Base-by-base conservation (phyloP, 2,329 filamentous ascomycete genomes). In the Claviceps spartinae region DNA sequence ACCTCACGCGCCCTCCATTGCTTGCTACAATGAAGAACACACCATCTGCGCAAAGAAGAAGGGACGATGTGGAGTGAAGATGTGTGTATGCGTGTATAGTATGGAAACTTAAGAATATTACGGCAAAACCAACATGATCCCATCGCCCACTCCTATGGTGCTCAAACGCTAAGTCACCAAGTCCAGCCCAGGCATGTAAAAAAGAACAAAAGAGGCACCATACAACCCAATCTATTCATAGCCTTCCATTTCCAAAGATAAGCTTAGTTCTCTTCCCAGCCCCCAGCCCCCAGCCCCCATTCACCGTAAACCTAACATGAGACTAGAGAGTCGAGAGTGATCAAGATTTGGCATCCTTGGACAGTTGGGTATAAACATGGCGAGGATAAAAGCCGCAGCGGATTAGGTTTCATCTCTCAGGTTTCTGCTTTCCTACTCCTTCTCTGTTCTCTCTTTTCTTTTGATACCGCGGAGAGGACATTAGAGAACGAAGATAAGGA, bases 91-190 rank as follows among this genome's bases (percentile, higher is more conserved):
- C 30, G 9, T 34, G 30, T 11, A 11, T 34, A 11, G 30, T 9
- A 9, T 30, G 8, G 1, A 11, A 4, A 34, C 30, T 11, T 11
- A 34, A 34, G 30, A 34, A 34, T 34, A 11, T 34, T 11, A 34
- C 30, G 9, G 30, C 30, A 34, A 34, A 34, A 26, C 20, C 20
- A 18, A n/a, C 6, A 20, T 41, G 16, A 66, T 62, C 61, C 64
- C 64, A 34, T 64, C 65, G 63, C 63, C 64, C 65, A 66, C 62
- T 65, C 63, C 64, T 62, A 61, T 57, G 63, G 59, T 61, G 64
- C 61, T 63, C 49, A 65, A 64, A 65, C 61, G 5, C 43, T 14
- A 16, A 64, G 60, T 63, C 61, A 61, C 59, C 58, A 58, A 30
- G 61, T 60, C 60, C 60, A 54, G 58, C 52, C 58, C 9, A 37